phyloP scores from a whole-genome alignment of 1,284 basidiomycete genomes.

The Ustilago vetiveriae region DNA sequence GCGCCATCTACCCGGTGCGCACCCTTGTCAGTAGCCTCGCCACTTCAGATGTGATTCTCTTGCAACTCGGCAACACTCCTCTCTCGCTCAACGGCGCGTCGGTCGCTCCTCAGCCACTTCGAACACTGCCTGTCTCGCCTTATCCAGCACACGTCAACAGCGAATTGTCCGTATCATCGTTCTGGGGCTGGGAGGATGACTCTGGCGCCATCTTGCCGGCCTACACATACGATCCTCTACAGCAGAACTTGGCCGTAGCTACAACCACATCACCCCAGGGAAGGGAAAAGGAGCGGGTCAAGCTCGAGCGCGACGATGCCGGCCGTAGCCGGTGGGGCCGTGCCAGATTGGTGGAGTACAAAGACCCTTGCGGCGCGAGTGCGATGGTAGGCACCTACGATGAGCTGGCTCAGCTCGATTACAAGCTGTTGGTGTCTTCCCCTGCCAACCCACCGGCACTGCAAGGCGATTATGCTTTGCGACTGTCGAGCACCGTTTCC shows the following conservation, averaged over 20 bases:
- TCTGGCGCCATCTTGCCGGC: slow-evolving; percentile 49
- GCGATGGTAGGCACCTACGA: slow-evolving; percentile 74
- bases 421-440: slow-evolving; percentile 49
- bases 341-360: slow-evolving; percentile 61
- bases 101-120: slow-evolving; percentile 24
- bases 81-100: slow-evolving; percentile 25
- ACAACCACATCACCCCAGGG: slow-evolving; percentile 25
- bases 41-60: slow-evolving; percentile 72
- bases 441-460: slow-evolving; percentile 52
- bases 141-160: slow-evolving; percentile 74
- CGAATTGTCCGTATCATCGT: slow-evolving; percentile 73
- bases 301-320: slow-evolving; percentile 49
- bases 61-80: slow-evolving; percentile 51
- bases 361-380: slow-evolving; percentile 53
- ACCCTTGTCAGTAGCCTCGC: slow-evolving; percentile 73
- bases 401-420: slow-evolving; percentile 72
- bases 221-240: slow-evolving; percentile 27
- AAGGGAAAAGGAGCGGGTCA: slow-evolving; percentile 41
- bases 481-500: slow-evolving; percentile 27
- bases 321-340: slow-evolving; percentile 59
- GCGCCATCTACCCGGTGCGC: slow-evolving; percentile 70
- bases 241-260: slow-evolving; percentile 11
- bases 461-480: slow-evolving; percentile 28
- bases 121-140: slow-evolving; percentile 75
- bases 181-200: slow-evolving; percentile 69